Base-by-base conservation (phyloP, 176 grass and related monocot species). In the Saccharum officinarum region DNA sequence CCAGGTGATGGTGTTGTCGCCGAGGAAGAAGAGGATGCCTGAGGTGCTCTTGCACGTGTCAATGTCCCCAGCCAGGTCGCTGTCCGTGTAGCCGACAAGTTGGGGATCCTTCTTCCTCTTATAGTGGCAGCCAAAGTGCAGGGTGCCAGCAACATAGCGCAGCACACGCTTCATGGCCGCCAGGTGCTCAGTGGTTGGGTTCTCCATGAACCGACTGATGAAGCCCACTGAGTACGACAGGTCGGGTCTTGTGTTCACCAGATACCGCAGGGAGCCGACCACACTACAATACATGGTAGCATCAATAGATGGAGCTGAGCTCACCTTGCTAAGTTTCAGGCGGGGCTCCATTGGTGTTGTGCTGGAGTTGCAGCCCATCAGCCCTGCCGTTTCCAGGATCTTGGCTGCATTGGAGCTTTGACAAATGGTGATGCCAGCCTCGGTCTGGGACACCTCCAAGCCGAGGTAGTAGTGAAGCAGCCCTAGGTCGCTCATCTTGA, bases 231-330 rank as follows among this genome's bases (percentile, higher is more conserved):
- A 25, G 59, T 25, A 62, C 0, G 59, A 0, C 1, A 62, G 1
- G n/a, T 26, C n/a, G 0, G 59, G 59, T 1, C 59, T n/a, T 0
- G 59, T 3, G 16, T 55, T 18, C 52, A 55, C 52, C 52, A 55
- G 1, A 1, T 55, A 55, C 3, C 52, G 1, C 5, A 62, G n/a
- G 3, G n/a, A 25, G 3, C 59, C 59, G 0, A 62, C n/a, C 3
- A 62, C n/a, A 1, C 8, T 26, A 0, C n/a, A 3, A 7, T 62
- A 62, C 41, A n/a, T 62, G 9, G n/a, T 62, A 3, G 59, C 1
- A 1, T 62, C 8, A 8, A 61, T 0, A 0, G 18, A 0, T 11
- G 59, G 6, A 5, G 9, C 3, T 0, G 59, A 10, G 1, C 59
- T 25, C 0, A 23, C 1, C 9, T 61, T 61, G n/a, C n/a, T 61